Base-by-base conservation (phyloP, 176 grass and related monocot species). In the Miscanthus lutarioriparius region DNA sequence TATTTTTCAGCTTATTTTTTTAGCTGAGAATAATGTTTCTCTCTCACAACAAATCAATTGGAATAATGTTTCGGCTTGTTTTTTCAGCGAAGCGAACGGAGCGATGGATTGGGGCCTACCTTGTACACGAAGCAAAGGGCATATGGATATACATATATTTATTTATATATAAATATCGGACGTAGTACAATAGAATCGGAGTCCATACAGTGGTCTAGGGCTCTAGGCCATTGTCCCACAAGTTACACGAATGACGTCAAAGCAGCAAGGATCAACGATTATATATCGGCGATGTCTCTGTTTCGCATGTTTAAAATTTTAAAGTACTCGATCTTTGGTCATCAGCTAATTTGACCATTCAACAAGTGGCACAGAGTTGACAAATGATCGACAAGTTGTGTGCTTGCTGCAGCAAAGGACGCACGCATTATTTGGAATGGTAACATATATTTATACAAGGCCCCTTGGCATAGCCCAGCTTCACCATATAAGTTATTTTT, bases 191-290 rank as follows among this genome's bases (percentile, higher is more conserved):
- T 49, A 16, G 14, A 15, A 49, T 39, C 45, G 45, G 15, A 49
- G 45, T 48, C 15, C 49, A 54, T 20, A 20, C 49, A 54, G 20
- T 20, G 49, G 49, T 54, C 49, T 54, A 20, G 49, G 15, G 14
- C 15, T 23, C 32, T 64, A 79, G 61, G 40, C 16, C 16, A 66
- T 65, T 66, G 62, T 32, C 77, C 62, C 38, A 80, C 63, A 80
- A 80, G 63, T 43, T 67, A 80, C 3, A n/a, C 43, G 47, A 80
- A 36, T 80, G 78, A 80, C 22, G 63, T 80, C 78, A 67, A n/a
- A 35, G 38, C 7, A 30, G 25, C 23, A 6, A 1, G 25, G 61
- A 64, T 15, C 20, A 47, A 45, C 20, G 40, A 59, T 59, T n/a
- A 59, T n/a, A 19, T 19, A 70, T 6, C 19, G 17, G 33, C 22